Evolutionary conservation across 345 rosid genomes (phyloP).

Genomic region (Arabidopsis arenosa): DNA sequence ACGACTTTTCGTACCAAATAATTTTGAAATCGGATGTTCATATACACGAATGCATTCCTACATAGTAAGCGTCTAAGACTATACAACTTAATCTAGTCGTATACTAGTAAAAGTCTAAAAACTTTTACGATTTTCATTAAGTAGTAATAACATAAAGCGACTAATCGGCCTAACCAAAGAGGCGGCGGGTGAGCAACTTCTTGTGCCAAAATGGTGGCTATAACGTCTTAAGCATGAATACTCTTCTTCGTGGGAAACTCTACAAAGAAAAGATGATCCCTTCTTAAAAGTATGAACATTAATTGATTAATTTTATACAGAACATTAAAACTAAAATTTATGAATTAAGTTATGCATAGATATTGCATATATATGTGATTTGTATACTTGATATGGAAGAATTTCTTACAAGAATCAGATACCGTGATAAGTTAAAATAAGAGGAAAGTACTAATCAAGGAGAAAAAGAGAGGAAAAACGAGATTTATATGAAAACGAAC

Average conservation of each 20-base stretch:
- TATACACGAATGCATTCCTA: no score
- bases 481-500: not conserved
- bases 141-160: constrained; percentile 7
- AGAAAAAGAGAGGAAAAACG: not conserved
- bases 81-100: not conserved
- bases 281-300: constrained; percentile 12
- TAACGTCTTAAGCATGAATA: constrained; percentile 1
- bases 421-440: not conserved
- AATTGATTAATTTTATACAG: not conserved
- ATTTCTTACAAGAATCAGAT: not conserved
- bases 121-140: constrained; percentile 30
- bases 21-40: no score
- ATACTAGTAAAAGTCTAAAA: not conserved
- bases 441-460: not conserved
- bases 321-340: not conserved
- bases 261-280: not conserved
- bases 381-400: not conserved
- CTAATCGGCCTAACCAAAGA: constrained; percentile 25
- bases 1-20: no score
- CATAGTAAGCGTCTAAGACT: no score
- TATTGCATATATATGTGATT: constrained; percentile 5
- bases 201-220: constrained; percentile 35
- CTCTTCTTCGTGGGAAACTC: constrained; percentile 23
- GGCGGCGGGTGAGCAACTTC: constrained; percentile 23
- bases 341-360: not conserved